A percentile compares a stretch with the other conserved stretches of the same genome.
Conservation (phyloP, 1,284 basidiomycete genomes). For the Boletus sp. region DNA sequence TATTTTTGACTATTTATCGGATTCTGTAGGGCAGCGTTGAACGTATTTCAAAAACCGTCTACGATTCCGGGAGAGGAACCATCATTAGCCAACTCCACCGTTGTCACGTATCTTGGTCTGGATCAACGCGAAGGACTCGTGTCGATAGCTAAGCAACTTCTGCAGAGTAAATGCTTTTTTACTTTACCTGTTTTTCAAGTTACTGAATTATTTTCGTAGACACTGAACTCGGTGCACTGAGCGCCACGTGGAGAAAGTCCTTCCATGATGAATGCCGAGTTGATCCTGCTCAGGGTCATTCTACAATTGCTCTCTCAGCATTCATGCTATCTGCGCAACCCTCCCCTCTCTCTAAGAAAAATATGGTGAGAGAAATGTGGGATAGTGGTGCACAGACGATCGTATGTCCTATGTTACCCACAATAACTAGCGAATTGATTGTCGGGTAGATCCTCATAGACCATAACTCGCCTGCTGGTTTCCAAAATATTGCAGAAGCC, state of each 20-base stretch:
- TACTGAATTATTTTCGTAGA: slow-evolving; percentile 42
- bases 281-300: slow-evolving; percentile 43
- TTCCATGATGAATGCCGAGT: slow-evolving; percentile 53
- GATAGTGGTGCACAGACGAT: slow-evolving; percentile 83
- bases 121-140: slow-evolving; percentile 74
- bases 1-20: slow-evolving; percentile 19
- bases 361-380: slow-evolving; percentile 85
- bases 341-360: slow-evolving; percentile 63
- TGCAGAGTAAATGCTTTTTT: slow-evolving; percentile 49
- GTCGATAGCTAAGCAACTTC: slow-evolving; percentile 63
- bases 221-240: slow-evolving; percentile 48
- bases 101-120: slow-evolving; percentile 66
- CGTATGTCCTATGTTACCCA: slow-evolving; percentile 46
- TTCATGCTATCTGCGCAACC: slow-evolving; percentile 82
- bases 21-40: slow-evolving; percentile 59
- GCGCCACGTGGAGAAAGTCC: slow-evolving; percentile 57
- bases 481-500: slow-evolving; percentile 83
- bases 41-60: slow-evolving; percentile 57
- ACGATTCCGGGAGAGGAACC: slow-evolving; percentile 37
- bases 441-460: slow-evolving; percentile 79
- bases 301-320: slow-evolving; percentile 80
- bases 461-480: slow-evolving; percentile 77
- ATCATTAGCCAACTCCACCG: slow-evolving; percentile 50
- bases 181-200: slow-evolving; percentile 10
- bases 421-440: slow-evolving; percentile 18